phyloP scores from a whole-genome alignment of 192 early-diverging fungal species.

The Coemansia sp. region DNA sequence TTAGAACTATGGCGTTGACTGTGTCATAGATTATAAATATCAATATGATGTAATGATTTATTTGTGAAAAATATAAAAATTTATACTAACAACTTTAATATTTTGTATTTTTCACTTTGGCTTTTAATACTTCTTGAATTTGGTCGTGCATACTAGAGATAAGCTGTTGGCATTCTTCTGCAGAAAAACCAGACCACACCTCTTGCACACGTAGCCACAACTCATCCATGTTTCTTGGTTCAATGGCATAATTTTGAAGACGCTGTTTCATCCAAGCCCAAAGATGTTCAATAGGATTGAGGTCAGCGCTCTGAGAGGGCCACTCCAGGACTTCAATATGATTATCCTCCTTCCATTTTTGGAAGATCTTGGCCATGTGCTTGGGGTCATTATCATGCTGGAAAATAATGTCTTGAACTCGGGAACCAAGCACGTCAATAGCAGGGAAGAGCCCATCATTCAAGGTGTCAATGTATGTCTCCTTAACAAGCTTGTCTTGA shows the following conservation, averaged over 20 bases:
- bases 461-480: neutral
- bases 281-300: conserved; percentile 5
- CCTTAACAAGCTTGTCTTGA: conserved; percentile 8
- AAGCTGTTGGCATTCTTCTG: neutral
- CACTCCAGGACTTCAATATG: conserved; percentile 2
- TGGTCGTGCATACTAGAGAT: no score
- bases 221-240: neutral
- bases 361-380: conserved; percentile 2
- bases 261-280: neutral
- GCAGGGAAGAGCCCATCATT: neutral
- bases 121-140: neutral
- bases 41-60: no score
- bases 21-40: no score
- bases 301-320: conserved; percentile 12
- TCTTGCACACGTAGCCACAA: neutral
- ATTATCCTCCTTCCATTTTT: neutral
- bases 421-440: neutral
- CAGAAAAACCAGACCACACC: neutral
- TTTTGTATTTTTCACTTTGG: neutral
- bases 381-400: conserved; percentile 28
- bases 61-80: no score
- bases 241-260: neutral
- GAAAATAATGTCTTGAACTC: conserved; percentile 7
- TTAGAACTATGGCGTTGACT: no score
- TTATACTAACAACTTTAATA: neutral